Conservation (phyloP, 441 rosid genomes). For the Viola pubescens region DNA sequence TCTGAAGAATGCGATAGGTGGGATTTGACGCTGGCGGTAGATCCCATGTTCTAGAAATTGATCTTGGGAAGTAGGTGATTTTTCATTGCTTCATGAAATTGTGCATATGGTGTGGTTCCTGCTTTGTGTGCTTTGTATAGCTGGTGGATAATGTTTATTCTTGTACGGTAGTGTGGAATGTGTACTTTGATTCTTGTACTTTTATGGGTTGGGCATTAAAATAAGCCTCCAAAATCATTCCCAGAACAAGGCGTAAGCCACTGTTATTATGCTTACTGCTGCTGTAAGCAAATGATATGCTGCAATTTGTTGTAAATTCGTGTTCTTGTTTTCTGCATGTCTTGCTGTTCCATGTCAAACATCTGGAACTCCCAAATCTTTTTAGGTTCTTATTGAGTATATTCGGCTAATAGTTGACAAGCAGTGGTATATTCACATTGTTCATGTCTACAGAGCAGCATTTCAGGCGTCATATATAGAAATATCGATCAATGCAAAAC, state of each 20-base stretch:
- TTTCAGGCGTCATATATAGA: too few relatives aligned
- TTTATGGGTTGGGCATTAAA: background rate
- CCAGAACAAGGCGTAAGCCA: background rate
- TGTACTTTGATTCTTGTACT: background rate
- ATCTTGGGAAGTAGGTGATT: background rate
- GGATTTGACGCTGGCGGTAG: conserved; percentile 25
- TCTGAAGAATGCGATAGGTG: conserved; percentile 47
- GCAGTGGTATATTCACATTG: too few relatives aligned
- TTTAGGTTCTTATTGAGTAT: background rate
- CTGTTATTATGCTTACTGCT: background rate
- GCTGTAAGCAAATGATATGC: background rate
- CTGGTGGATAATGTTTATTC: background rate
- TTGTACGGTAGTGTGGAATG: background rate
- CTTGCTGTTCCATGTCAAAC: background rate
- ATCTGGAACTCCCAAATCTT: background rate
- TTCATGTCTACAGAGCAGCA: too few relatives aligned
- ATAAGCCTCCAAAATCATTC: background rate
- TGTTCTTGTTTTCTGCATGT: background rate
- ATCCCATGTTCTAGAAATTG: background rate
- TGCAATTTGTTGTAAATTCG: background rate
- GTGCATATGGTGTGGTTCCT: background rate
- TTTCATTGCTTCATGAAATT: background rate
- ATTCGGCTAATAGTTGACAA: too few relatives aligned
- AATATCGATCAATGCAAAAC: too few relatives aligned
- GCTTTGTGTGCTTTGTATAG: background rate